Conservation (phyloP, 2,329 filamentous ascomycete genomes). For the Colletotrichum tabaci region DNA sequence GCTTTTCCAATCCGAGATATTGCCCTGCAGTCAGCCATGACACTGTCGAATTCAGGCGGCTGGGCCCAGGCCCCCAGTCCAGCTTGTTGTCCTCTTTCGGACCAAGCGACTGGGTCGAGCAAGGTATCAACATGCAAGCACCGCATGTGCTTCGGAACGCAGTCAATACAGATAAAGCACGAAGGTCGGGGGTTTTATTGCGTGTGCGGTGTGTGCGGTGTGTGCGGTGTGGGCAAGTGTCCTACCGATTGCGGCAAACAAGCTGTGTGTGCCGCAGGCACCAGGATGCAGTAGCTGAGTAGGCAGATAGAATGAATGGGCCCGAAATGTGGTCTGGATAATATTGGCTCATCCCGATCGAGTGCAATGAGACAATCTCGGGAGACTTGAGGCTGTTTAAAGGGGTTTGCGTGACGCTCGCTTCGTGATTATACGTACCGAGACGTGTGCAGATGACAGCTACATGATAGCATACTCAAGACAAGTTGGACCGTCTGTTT, state of each 20-base stretch:
- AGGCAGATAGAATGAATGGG: conserved; percentile 8
- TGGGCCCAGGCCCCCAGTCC: conserved; percentile 4
- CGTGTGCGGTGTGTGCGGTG: too few species aligned
- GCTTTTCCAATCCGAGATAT: conserved; percentile 12
- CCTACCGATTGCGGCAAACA: conserved; percentile 12
- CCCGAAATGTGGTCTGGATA: background rate
- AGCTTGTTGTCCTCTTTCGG: conserved; percentile 25
- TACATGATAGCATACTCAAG: conserved; percentile 1
- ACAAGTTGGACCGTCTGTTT: conserved; percentile 16
- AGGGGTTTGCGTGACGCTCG: background rate
- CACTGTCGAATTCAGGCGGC: conserved; percentile 23
- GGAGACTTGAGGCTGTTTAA: background rate
- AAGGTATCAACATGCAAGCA: conserved; percentile 27
- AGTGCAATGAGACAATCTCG: conserved; percentile 5
- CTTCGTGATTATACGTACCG: background rate
- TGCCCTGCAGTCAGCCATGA: background rate
- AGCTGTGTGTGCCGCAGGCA: background rate
- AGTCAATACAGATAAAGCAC: background rate
- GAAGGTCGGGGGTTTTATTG: conserved; percentile 16
- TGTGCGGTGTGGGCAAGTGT: background rate
- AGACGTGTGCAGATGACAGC: conserved; percentile 13
- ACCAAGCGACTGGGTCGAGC: conserved; percentile 16
- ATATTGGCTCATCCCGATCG: conserved; percentile 23
- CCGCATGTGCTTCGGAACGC: conserved; percentile 15
- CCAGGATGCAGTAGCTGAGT: background rate